phyloP scores from a whole-genome alignment of 2,329 filamentous ascomycete genomes.

The Mycosphaerella sp. region DNA sequence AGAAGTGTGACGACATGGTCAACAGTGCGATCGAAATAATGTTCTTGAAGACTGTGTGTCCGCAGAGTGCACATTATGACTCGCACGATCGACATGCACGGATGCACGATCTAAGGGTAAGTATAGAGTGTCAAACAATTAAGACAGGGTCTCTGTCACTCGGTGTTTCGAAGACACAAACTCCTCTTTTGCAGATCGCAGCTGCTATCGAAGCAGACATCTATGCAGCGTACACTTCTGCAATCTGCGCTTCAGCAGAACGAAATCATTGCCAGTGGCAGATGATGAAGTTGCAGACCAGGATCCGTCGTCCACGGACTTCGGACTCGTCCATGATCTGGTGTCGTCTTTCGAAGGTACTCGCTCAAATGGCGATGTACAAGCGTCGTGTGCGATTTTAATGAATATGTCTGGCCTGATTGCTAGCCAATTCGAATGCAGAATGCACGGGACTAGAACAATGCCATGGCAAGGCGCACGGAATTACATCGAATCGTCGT shows the following conservation, averaged over 20 bases:
- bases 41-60: neutral
- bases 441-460: no score
- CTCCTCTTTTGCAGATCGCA: neutral
- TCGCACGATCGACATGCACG: neutral
- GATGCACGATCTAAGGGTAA: neutral
- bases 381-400: no score
- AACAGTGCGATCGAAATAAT: neutral
- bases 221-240: neutral
- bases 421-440: no score
- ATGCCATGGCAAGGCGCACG: neutral
- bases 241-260: neutral
- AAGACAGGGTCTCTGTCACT: neutral
- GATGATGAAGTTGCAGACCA: neutral
- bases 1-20: neutral
- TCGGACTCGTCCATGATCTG: no score
- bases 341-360: no score
- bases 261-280: neutral
- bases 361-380: no score
- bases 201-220: neutral
- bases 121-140: neutral
- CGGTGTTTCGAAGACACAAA: neutral
- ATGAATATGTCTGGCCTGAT: no score
- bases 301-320: no score
- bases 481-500: constrained; percentile 13
- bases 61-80: neutral